phyloP scores from a whole-genome alignment of 139 green algal species.

The Coelastrella sp. region DNA sequence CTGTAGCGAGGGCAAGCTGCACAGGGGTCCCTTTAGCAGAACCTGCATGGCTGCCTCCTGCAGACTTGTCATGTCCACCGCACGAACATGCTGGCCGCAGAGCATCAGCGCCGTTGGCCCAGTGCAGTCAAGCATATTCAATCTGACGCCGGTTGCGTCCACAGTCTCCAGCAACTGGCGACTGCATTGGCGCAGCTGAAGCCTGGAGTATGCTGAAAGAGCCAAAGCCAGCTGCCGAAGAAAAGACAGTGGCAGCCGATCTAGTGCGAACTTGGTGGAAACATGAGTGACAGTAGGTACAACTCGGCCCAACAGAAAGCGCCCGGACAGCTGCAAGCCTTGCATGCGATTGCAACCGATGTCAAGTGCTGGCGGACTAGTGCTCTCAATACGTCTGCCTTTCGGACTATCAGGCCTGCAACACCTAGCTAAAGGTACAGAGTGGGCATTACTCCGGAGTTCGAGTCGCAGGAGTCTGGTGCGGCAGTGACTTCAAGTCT shows the following conservation, averaged over 20 bases:
- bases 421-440: no score
- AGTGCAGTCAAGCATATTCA: background rate
- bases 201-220: background rate
- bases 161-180: background rate
- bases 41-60: background rate
- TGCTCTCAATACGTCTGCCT: no score
- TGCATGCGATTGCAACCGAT: no score
- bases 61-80: background rate
- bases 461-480: no score
- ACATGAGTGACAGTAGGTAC: no score
- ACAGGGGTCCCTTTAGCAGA: background rate
- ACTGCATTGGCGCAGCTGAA: background rate
- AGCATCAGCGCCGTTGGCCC: background rate
- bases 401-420: no score
- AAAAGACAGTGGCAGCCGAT: background rate
- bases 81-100: background rate
- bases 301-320: no score
- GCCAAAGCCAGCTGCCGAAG: background rate
- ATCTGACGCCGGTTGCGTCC: background rate
- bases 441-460: no score
- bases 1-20: background rate
- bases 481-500: no score
- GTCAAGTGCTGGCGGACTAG: no score
- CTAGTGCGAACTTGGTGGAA: background rate
- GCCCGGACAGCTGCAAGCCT: no score